Evolutionary conservation across 129 eudicot species (phyloP).

Genomic region (Scalesia atractyloides): DNA sequence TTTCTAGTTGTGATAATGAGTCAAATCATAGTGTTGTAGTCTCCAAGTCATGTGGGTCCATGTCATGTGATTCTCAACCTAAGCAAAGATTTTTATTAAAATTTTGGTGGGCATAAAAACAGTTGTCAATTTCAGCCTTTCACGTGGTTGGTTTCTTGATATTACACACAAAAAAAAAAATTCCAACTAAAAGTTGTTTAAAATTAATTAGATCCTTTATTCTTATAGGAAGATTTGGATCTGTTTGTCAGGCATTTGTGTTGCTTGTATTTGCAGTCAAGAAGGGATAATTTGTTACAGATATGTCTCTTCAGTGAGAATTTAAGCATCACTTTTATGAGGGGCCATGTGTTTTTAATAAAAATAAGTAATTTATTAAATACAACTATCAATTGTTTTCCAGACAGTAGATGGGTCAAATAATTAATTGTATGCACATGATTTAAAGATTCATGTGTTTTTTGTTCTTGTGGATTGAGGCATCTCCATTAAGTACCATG

Average conservation of each 20-base stretch:
- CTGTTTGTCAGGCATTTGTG: background rate
- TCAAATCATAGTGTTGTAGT: slow-evolving; percentile 34
- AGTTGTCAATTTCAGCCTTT: slow-evolving; percentile 40
- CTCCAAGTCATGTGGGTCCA: slow-evolving; percentile 35
- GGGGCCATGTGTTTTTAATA: background rate
- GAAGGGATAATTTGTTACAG: background rate
- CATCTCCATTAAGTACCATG: background rate
- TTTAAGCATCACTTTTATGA: no score
- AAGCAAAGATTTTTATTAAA: slow-evolving; percentile 28
- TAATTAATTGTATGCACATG: background rate
- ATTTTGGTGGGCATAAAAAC: slow-evolving; percentile 27
- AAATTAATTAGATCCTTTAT: background rate
- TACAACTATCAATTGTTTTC: background rate
- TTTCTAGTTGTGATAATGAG: slow-evolving; percentile 25
- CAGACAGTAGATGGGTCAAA: background rate
- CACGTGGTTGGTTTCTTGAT: slow-evolving; percentile 39
- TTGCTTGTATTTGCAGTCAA: background rate
- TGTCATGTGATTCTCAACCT: slow-evolving; percentile 41
- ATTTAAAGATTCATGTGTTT: background rate
- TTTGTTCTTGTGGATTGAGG: background rate
- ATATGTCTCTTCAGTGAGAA: no score
- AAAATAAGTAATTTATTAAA: background rate
- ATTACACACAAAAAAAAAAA: slow-evolving; percentile 26
- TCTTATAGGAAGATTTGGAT: slow-evolving; percentile 9
- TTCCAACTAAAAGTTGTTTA: background rate